Evolutionary conservation across 805 yeast species (phyloP), one percentile per base, ranked within the genome.

Genomic region (Starmerella kuoi): DNA sequence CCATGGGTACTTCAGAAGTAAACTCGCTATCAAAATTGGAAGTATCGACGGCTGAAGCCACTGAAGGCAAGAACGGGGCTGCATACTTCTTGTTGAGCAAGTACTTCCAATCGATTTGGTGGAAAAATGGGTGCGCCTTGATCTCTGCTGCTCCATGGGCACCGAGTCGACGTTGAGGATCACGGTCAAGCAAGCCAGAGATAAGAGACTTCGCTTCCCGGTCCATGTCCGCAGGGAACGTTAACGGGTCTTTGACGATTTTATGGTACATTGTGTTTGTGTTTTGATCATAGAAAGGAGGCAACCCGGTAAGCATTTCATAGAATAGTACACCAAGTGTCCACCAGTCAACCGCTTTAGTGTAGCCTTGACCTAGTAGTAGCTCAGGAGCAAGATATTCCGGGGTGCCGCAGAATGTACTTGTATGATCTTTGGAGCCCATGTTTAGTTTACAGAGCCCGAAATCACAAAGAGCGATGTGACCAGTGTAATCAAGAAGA

Each of bases 291-390:
- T 85, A 91, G 60, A 85, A 91, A 31, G 98, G 98, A 4, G 98
- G 98, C 52, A 91, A 70, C 1, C 97, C 95, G 1, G 96, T 86
- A 47, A 91, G 68, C 98, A 91, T 91, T 58, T 88, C 98, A 60
- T 85, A 91, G 35, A 91, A 67, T 41, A 91, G 68, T 15, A 88
- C 87, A 32, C 98, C 98, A 53, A 91, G 68, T 1, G 98, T 91
- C 98, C 98, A 91, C 88, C 95, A 91, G 62, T 91, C 98, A 19
- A 91, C 97, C 8, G 81, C 80, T 60, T 94, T 77, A 2, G 97
- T 86, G 62, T 91, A 91, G 1, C 97, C 97, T 59, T 83, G 86
- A 37, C 93, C 91, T 54, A 86, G 67, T 37, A 91, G 66, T 52
- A 91, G 67, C 62, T 91, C 98, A 1, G 98, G 98, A 1, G 97